phyloP scores from a whole-genome alignment of 305 asterid species.

The Solanum hybrid region DNA sequence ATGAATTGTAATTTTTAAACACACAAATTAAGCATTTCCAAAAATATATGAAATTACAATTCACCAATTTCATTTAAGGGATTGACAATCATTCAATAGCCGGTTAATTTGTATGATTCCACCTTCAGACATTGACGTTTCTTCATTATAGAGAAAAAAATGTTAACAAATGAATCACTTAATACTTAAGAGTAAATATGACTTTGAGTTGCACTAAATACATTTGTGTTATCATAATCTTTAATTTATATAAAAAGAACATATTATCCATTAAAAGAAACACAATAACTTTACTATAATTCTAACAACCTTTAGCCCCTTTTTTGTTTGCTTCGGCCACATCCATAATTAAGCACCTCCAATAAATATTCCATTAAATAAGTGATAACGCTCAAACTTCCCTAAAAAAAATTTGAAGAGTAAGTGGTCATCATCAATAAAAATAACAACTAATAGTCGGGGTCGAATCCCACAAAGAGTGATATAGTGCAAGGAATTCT shows the following conservation, averaged over 20 bases:
- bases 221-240: not conserved
- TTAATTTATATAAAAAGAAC: not conserved
- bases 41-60: not conserved
- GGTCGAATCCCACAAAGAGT: not conserved
- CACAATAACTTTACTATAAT: not conserved
- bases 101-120: not conserved
- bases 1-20: not conserved
- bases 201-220: not conserved
- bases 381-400: not conserved
- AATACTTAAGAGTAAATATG: not conserved
- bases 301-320: not conserved
- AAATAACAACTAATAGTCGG: not conserved
- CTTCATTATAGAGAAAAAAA: not conserved
- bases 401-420: rapidly evolving
- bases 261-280: not conserved
- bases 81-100: not conserved
- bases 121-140: not conserved
- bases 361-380: too few species aligned
- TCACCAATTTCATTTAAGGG: not conserved
- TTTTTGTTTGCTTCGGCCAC: not conserved
- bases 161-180: not conserved
- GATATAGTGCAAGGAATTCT: not conserved
- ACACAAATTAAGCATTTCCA: not conserved
- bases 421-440: not conserved
- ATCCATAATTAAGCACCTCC: not conserved